phyloP scores from a whole-genome alignment of 805 yeast species.

The Debaryomyces hansenii region DNA sequence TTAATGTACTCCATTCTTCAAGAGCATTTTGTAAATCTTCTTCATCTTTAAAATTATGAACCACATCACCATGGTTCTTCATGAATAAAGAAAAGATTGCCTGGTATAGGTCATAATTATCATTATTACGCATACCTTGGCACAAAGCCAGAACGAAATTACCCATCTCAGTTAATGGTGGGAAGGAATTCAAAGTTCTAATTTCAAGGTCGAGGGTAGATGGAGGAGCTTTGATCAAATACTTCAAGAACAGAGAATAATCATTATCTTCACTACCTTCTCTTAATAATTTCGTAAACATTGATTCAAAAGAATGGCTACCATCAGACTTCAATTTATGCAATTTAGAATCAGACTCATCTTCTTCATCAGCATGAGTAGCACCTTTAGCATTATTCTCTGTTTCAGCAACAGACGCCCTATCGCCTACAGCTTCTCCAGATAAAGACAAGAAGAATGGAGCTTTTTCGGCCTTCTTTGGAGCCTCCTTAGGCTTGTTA shows the following conservation, averaged over 20 bases:
- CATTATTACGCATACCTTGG: slow-evolving; percentile 54
- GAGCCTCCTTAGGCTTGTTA: slow-evolving; percentile 86
- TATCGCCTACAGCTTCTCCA: slow-evolving; percentile 71
- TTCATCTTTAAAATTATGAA: slow-evolving; percentile 29
- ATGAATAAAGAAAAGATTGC: slow-evolving; percentile 77
- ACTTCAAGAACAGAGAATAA: slow-evolving; percentile 51
- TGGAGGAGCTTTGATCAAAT: slow-evolving; percentile 65
- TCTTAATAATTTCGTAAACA: slow-evolving; percentile 66
- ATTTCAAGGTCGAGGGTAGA: slow-evolving; percentile 82
- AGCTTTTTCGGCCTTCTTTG: slow-evolving; percentile 77
- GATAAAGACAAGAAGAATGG: slow-evolving; percentile 75
- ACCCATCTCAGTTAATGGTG: slow-evolving; percentile 67
- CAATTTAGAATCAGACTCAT: slow-evolving; percentile 29
- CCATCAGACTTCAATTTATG: slow-evolving; percentile 30
- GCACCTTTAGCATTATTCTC: slow-evolving; percentile 8
- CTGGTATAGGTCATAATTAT: slow-evolving; percentile 74
- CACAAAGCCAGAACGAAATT: slow-evolving; percentile 68
- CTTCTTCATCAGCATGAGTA: slow-evolving; percentile 18
- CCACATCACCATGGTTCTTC: slow-evolving; percentile 78
- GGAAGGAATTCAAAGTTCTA: slow-evolving; percentile 66
- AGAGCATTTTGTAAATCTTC: slow-evolving; percentile 47
- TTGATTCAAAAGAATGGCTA: slow-evolving; percentile 62
- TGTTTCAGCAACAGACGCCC: slow-evolving; percentile 53
- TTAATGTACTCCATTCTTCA: slow-evolving; percentile 47
- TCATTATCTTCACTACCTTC: slow-evolving; percentile 44